Base-by-base conservation (phyloP, 257 asterid genomes). In the Scutellaria barbata region DNA sequence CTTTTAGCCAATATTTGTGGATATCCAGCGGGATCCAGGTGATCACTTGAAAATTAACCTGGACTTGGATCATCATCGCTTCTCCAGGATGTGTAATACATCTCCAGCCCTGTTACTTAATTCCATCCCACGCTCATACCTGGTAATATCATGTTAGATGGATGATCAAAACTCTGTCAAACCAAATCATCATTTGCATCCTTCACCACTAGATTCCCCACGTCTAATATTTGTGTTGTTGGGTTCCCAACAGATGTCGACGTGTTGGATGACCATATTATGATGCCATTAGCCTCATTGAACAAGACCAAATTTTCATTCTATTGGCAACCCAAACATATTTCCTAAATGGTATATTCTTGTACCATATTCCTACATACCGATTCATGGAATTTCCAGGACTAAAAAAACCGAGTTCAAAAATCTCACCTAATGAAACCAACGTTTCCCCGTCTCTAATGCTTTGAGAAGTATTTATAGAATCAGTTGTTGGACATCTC, bases 281-380 rank as follows among this genome's bases (percentile, higher is more conserved):
- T 22, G 33, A 12, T 17, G 12, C 6, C 62, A 18, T 48, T 48
- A 4, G 62, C 30, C 0, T 18, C 62, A 6, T 60, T 12, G 1
- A 47, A 14, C 0, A 71, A 51, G 0, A 43, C 5, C 12, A 73
- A 9, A 33, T 54, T 5, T 54, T 73, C 77, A 1, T 33, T 63
- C 66, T 64, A 10, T 73, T 64, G 8, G 77, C 72, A 5, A 73
- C 73, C 77, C 77, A 73, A 45, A 73, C 66, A 4, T 41, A 20
- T 2, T 52, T 33, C n/a, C 8, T 22, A 2, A 8, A 8, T 5
- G 46, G 10, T 0, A 55, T 43, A 3, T 63, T 53, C 5, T 11
- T 42, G 72, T 63, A 73, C 71, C 77, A 73, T 7, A 73, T 73
- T 37, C 77, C 78, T 3, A 65, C 10, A 7, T 74, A 74, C 4